phyloP scores from a whole-genome alignment of 768 basidiomycete species.

The Lactarius quietus region DNA sequence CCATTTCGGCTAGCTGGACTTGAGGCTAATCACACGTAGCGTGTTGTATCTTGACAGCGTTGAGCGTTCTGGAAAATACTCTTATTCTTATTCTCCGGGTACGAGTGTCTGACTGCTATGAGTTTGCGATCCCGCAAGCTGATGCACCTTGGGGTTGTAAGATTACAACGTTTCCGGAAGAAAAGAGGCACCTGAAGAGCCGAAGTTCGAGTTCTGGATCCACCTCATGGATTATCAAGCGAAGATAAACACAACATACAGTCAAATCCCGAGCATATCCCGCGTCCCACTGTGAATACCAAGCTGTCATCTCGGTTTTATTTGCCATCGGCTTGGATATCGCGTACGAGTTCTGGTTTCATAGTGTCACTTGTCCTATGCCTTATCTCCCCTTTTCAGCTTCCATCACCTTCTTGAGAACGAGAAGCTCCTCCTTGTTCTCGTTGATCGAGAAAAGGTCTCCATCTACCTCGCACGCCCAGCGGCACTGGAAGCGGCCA shows the following conservation, averaged over 20 bases:
- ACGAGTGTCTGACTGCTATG: background rate
- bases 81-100: background rate
- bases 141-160: background rate
- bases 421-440: constrained; percentile 1
- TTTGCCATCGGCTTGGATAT: constrained; percentile 1
- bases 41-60: background rate
- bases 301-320: constrained; percentile 6
- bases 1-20: background rate
- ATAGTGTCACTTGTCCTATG: background rate
- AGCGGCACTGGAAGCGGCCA: background rate
- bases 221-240: background rate
- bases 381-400: background rate
- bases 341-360: background rate
- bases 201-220: background rate
- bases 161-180: background rate
- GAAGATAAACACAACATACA: constrained; percentile 11
- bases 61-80: background rate
- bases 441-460: background rate
- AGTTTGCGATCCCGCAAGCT: background rate
- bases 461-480: background rate
- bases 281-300: constrained; percentile 5
- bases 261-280: constrained; percentile 4
- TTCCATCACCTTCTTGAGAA: constrained; percentile 10
- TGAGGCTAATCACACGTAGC: background rate
- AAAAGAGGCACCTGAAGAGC: background rate